These are phyloP conservation scores for Emmonsia crescens DNA, from an alignment of 2,329 filamentous ascomycete genomes.

Conservation along the genomic window DNA sequence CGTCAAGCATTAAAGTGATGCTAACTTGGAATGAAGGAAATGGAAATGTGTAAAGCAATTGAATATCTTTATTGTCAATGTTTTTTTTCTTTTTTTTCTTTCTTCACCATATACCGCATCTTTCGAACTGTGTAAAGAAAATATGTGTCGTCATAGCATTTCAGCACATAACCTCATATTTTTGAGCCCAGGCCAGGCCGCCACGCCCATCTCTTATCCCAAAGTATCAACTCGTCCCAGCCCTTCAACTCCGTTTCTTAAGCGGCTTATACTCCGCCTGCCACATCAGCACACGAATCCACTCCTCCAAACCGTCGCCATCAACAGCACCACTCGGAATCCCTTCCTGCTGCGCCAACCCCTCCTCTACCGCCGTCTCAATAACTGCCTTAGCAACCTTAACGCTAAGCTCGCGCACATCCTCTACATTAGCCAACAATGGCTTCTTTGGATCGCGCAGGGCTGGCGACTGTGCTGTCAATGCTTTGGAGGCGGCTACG, in stretches of 20 bases:
- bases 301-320: conserved; percentile 26
- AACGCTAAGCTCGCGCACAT: conserved; percentile 65
- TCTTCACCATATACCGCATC: not conserved
- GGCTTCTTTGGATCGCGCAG: conserved; percentile 53
- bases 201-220: not conserved
- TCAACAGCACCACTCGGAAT: conserved; percentile 44
- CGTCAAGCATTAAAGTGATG: too few species aligned
- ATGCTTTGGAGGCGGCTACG: conserved; percentile 63
- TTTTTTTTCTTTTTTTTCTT: not conserved
- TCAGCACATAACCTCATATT: not conserved
- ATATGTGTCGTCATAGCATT: not conserved
- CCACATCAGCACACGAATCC: conserved; percentile 36
- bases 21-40: not conserved
- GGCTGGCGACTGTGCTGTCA: conserved; percentile 62
- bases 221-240: not conserved
- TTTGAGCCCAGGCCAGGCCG: not conserved
- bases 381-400: conserved; percentile 68
- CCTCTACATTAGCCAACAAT: conserved; percentile 63
- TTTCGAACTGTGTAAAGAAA: not conserved
- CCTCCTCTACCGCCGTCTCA: conserved; percentile 57
- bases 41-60: not conserved
- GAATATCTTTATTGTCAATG: not conserved
- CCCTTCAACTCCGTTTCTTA: conserved; percentile 6
- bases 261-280: conserved; percentile 27
- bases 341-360: conserved; percentile 50